Conservation (phyloP, 257 asterid genomes). For the Ocimum tenuiflorum region DNA sequence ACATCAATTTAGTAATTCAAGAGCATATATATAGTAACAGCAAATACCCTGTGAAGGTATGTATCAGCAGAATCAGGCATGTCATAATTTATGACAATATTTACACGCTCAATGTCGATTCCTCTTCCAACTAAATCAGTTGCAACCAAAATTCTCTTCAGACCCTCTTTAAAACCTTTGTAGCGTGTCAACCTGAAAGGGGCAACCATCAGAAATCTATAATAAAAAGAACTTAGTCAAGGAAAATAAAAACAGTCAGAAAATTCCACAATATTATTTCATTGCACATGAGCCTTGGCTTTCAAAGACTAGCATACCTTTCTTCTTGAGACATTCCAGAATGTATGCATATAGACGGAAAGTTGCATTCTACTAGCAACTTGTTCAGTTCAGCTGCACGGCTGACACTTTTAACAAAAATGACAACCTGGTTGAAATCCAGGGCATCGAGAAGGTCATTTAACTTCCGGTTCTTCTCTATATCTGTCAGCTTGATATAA, state of each 20-base stretch:
- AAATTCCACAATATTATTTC: not conserved
- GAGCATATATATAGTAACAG: not conserved
- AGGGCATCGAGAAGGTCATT: constrained; percentile 79
- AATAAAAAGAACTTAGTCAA: no score
- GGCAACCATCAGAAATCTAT: constrained; percentile 6
- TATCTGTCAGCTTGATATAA: constrained; percentile 67
- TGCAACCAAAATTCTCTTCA: constrained; percentile 74
- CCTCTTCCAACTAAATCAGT: constrained; percentile 85
- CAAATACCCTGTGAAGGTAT: constrained; percentile 64
- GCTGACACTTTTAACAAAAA: constrained; percentile 63
- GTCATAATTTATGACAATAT: constrained; percentile 72
- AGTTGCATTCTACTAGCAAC: constrained; percentile 71
- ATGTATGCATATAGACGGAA: constrained; percentile 83
- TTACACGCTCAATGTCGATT: constrained; percentile 76
- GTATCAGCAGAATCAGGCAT: constrained; percentile 91
- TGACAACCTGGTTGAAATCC: constrained; percentile 81
- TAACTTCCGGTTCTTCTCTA: constrained; percentile 76
- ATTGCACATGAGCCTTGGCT: not conserved
- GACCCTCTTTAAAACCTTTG: constrained; percentile 79
- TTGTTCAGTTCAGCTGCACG: constrained; percentile 73
- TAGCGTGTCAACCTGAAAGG: constrained; percentile 54
- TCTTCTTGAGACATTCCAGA: constrained; percentile 92
- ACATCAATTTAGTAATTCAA: not conserved
- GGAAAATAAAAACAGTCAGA: not conserved
- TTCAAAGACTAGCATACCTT: constrained; percentile 31